phyloP scores from a whole-genome alignment of 805 yeast species.

The Gaillardinia entomophila region DNA sequence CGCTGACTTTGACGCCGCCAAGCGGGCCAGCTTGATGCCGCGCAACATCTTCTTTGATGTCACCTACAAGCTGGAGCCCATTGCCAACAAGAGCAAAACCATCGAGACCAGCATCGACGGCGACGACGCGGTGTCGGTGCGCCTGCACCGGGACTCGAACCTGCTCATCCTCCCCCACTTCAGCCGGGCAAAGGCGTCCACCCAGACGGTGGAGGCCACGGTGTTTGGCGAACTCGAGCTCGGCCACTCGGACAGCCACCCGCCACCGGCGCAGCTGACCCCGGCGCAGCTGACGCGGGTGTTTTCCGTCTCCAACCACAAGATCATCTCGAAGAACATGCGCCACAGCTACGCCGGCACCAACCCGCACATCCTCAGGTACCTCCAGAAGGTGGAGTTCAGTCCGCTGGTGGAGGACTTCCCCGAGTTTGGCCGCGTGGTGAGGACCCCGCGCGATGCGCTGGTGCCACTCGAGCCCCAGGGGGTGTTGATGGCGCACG shows the following conservation, averaged over 20 bases:
- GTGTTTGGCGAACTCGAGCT: conserved; percentile 42
- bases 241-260: conserved; percentile 3
- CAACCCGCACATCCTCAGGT: conserved; percentile 57
- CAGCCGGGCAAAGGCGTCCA: conserved; percentile 27
- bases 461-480: conserved; percentile 20
- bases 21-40: conserved; percentile 16
- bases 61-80: conserved; percentile 31
- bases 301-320: conserved; percentile 25
- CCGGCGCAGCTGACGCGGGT: conserved; percentile 27
- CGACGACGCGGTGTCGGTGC: conserved; percentile 7
- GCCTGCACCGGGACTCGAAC: conserved; percentile 11
- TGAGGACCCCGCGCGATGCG: conserved; percentile 10
- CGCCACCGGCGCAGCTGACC: conserved; percentile 4
- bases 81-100: conserved; percentile 12
- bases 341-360: conserved; percentile 62
- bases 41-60: conserved; percentile 34
- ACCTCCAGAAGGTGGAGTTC: conserved; percentile 46
- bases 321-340: conserved; percentile 27
- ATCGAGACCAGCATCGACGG: conserved; percentile 14
- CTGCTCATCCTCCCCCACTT: conserved; percentile 26
- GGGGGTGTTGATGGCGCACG: conserved; percentile 56
- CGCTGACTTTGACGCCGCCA: conserved; percentile 2
- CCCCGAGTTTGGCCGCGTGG: conserved; percentile 55
- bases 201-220: conserved; percentile 36
- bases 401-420: conserved; percentile 57